phyloP scores from a whole-genome alignment of 768 basidiomycete genomes.

The Leccinum broughii region DNA sequence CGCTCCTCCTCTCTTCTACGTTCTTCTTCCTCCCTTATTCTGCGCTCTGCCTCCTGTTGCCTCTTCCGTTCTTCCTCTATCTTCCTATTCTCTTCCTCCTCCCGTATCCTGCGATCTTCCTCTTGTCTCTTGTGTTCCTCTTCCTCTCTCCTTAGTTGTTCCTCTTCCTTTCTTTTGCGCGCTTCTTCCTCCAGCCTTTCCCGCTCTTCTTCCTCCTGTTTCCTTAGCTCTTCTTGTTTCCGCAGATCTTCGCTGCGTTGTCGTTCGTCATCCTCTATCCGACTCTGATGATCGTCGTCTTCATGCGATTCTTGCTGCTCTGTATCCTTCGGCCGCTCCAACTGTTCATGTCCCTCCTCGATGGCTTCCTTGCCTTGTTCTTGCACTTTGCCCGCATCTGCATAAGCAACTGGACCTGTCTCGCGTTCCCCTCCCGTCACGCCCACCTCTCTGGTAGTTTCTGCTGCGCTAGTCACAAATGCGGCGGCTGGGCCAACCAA shows the following conservation, averaged over 20 bases:
- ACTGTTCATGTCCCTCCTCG: conserved; percentile 1
- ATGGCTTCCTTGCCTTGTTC: conserved; percentile 17
- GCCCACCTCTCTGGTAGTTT: conserved; percentile 39
- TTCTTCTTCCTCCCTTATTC: conserved; percentile 9
- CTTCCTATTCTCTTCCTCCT: neutral
- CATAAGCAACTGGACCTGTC: neutral
- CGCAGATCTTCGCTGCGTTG: conserved; percentile 22
- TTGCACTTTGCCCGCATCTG: neutral
- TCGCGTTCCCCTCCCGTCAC: conserved; percentile 37
- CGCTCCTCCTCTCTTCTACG: neutral
- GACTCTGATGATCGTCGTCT: neutral
- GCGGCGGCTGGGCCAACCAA: conserved; percentile 1
- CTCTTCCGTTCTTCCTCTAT: conserved; percentile 42
- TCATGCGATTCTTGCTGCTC: conserved; percentile 1
- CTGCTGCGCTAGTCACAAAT: conserved; percentile 24
- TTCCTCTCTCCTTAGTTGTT: conserved; percentile 12
- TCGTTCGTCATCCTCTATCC: conserved; percentile 2
- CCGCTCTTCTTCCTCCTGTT: conserved; percentile 41
- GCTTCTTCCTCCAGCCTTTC: conserved; percentile 42
- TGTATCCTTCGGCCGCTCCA: neutral
- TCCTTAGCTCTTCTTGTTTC: neutral
- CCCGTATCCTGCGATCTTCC: neutral
- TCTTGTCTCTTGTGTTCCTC: conserved; percentile 19
- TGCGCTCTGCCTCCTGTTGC: conserved; percentile 35
- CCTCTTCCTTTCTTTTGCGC: conserved; percentile 23